Evolutionary conservation across 2,329 filamentous ascomycete species (phyloP).

Genomic region (Botrytis porri): DNA sequence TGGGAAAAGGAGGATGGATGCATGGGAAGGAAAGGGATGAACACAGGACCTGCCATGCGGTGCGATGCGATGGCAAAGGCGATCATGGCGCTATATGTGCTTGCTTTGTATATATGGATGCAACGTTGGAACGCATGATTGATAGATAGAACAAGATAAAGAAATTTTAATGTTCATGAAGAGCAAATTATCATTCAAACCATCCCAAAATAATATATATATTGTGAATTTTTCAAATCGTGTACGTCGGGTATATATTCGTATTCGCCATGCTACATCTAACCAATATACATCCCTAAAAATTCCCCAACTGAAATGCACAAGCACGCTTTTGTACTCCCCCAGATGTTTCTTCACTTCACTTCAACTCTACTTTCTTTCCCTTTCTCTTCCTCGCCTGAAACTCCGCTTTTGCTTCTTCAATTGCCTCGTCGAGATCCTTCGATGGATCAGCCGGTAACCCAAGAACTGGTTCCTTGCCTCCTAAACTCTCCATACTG

Average conservation of each 20-base stretch:
- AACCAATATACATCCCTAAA: neutral
- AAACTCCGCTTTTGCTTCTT: conserved; percentile 51
- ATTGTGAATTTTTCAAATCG: neutral
- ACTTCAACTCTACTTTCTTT: conserved; percentile 17
- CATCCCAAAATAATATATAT: neutral
- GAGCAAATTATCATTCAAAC: neutral
- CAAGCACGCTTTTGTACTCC: conserved; percentile 90
- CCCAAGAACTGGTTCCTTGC: conserved; percentile 66
- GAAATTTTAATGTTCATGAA: conserved; percentile 5
- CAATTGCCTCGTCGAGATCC: conserved; percentile 64
- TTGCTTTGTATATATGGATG: conserved; percentile 9
- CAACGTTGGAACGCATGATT: neutral
- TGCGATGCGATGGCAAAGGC: neutral
- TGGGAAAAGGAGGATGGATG: neutral
- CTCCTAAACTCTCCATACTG: conserved; percentile 56
- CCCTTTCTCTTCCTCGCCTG: conserved; percentile 35
- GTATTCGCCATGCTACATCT: neutral
- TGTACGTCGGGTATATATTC: neutral
- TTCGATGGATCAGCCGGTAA: conserved; percentile 71
- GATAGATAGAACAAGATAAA: neutral
- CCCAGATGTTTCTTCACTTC: conserved; percentile 54
- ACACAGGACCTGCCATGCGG: neutral
- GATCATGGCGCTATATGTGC: neutral
- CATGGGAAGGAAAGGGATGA: neutral
- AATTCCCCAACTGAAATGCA: conserved; percentile 78